A percentile compares a stretch with the other conserved stretches of the same genome.
phyloP scores from a whole-genome alignment of 2,329 filamentous ascomycete genomes.

The Penicillium sp. region DNA sequence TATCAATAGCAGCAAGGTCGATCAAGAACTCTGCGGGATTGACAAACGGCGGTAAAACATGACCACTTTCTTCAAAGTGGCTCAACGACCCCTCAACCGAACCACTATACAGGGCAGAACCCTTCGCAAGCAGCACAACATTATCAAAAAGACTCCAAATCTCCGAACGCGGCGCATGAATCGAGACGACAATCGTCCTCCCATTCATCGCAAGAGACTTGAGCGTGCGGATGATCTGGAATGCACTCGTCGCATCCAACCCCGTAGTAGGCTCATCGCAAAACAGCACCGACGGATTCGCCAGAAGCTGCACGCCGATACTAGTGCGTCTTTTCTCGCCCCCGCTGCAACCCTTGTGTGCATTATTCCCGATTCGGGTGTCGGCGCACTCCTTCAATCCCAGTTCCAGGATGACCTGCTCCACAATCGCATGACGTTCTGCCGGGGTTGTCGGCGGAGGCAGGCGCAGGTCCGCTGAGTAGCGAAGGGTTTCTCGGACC shows the following conservation, averaged over 20 bases:
- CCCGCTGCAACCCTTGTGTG: slow-evolving; percentile 74
- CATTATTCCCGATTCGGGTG: slow-evolving; percentile 70
- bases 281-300: slow-evolving; percentile 76
- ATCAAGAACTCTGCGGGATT: slow-evolving; percentile 78
- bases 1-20: slow-evolving; percentile 74
- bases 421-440: slow-evolving; percentile 66
- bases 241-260: slow-evolving; percentile 75
- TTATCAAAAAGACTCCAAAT: slow-evolving; percentile 79
- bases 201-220: slow-evolving; percentile 69
- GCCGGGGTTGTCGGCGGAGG: slow-evolving; percentile 62
- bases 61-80: slow-evolving; percentile 65
- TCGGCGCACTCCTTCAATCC: slow-evolving; percentile 76
- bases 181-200: slow-evolving; percentile 71
- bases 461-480: slow-evolving; percentile 71
- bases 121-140: slow-evolving; percentile 67
- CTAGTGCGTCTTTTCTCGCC: slow-evolving; percentile 77
- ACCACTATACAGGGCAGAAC: slow-evolving; percentile 70
- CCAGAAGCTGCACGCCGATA: slow-evolving; percentile 76
- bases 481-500: slow-evolving; percentile 72
- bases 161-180: slow-evolving; percentile 76
- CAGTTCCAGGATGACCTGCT: slow-evolving; percentile 75
- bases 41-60: slow-evolving; percentile 68
- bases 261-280: slow-evolving; percentile 76
- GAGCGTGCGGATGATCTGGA: slow-evolving; percentile 70
- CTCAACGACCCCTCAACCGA: slow-evolving; percentile 58